Evolutionary conservation across 257 asterid genomes (phyloP).

Genomic region (Knoxia roxburghii): DNA sequence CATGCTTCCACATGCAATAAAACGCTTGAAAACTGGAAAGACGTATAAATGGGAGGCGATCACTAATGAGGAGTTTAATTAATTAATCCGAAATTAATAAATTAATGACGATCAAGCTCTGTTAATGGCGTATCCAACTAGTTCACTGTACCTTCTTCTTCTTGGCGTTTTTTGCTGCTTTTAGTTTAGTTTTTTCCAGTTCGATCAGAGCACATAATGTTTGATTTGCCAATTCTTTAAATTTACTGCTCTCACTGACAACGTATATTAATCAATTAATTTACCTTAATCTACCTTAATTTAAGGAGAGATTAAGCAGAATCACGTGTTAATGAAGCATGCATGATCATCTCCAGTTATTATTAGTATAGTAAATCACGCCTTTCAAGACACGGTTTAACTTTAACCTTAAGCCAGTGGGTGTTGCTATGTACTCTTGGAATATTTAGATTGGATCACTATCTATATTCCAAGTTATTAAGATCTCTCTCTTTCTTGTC

Average conservation of each 20-base stretch:
- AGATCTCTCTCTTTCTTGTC: neutral
- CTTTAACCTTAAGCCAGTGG: too few relatives aligned
- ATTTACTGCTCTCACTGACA: too few relatives aligned
- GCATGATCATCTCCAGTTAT: too few relatives aligned
- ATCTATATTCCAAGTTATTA: neutral
- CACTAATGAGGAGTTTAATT: too few relatives aligned
- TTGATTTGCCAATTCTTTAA: neutral
- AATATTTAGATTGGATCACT: neutral
- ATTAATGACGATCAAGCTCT: too few relatives aligned
- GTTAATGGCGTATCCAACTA: too few relatives aligned
- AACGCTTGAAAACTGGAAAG: neutral
- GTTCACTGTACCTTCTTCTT: neutral
- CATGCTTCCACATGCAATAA: conserved; percentile 11
- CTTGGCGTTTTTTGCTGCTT: neutral
- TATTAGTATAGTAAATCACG: conserved; percentile 7
- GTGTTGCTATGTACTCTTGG: neutral
- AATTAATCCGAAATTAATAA: too few relatives aligned
- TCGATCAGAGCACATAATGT: neutral
- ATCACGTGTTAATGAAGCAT: conserved; percentile 27
- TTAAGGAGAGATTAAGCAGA: conserved; percentile 12
- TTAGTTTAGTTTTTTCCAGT: neutral
- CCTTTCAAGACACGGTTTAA: conserved; percentile 25
- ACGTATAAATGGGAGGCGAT: too few relatives aligned
- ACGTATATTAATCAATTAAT: neutral
- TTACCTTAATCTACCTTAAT: conserved; percentile 10